Evolutionary conservation across 2,329 filamentous ascomycete species (phyloP), one percentile per base, ranked within the genome.

Genomic region (Alternaria viburni): DNA sequence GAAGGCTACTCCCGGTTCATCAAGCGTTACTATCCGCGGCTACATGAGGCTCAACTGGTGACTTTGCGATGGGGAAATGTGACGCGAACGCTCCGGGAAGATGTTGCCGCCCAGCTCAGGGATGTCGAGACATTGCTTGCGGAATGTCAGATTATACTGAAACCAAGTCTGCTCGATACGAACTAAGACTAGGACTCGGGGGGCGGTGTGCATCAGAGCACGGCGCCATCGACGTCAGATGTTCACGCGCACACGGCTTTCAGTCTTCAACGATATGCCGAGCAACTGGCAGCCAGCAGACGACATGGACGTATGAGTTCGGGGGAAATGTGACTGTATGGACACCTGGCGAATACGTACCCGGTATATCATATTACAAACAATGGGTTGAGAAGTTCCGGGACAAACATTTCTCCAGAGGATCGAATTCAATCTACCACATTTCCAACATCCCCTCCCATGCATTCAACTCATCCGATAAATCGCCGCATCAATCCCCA

Each of bases 401-500:
- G 11, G 21, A 51, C 3, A 51, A 8, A 15, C 1, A 2, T 2
- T 2, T 51, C 11, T 5, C 4, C 36, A 51, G 8, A 17, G 8
- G n/a, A 30, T 10, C 4, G 15, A 44, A 9, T 51, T 4, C n/a
- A 9, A 19, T 23, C 5, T 36, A 36, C 25, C 25, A 45, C 11
- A 7, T 3, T 47, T 19, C 9, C 19, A 30, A 46, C 25, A 3
- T 5, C 19, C 9, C 49, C 21, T 36, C 15, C 8, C 19, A 36
- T 8, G 2, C 2, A 25, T 3, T 54, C 59, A 62, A 3, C 17
- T 4, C 63, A 67, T 76, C 3, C 66, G 56, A 58, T 73, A 79
- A 17, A 78, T 64, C 7, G 69, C 75, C 17, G 71, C 74, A 64
- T 78, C 75, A 56, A 77, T 74, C 15, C 61, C 65, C 44, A 68